Evolutionary conservation across 192 early-diverging fungal species (phyloP).

Genomic region (Coemansia sp.): DNA sequence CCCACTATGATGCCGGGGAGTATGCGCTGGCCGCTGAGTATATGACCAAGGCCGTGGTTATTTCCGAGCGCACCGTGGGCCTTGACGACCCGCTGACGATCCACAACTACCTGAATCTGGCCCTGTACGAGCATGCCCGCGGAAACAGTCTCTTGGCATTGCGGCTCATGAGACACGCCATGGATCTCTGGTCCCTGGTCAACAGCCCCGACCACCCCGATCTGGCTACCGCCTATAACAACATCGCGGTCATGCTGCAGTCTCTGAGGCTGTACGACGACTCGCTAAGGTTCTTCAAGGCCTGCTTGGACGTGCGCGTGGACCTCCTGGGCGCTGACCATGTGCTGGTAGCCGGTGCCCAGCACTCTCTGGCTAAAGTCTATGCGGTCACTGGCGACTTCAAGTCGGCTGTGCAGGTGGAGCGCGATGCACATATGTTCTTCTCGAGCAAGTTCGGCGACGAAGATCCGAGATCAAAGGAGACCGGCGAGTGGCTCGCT

Average conservation of each 20-base stretch:
- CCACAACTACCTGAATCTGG: conserved; percentile 90
- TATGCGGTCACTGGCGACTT: conserved; percentile 74
- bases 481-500: conserved; percentile 66
- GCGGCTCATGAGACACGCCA: conserved; percentile 78
- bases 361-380: conserved; percentile 80
- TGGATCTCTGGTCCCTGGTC: conserved; percentile 80
- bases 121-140: conserved; percentile 83
- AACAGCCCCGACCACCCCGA: conserved; percentile 79
- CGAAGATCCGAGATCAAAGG: conserved; percentile 72
- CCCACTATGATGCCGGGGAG: conserved; percentile 78
- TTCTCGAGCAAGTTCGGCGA: conserved; percentile 64
- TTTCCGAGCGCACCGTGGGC: conserved; percentile 82
- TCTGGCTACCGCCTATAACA: conserved; percentile 74
- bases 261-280: conserved; percentile 63
- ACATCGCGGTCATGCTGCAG: conserved; percentile 75
- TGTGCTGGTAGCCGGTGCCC: conserved; percentile 63
- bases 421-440: conserved; percentile 68
- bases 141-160: conserved; percentile 70
- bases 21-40: conserved; percentile 60
- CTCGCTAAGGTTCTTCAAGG: conserved; percentile 70
- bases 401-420: conserved; percentile 69
- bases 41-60: conserved; percentile 79
- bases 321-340: conserved; percentile 69
- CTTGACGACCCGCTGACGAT: conserved; percentile 85
- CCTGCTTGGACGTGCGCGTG: conserved; percentile 69